Base-by-base conservation (phyloP, 441 rosid genomes). In the Cnidoscolus chayamansa region DNA sequence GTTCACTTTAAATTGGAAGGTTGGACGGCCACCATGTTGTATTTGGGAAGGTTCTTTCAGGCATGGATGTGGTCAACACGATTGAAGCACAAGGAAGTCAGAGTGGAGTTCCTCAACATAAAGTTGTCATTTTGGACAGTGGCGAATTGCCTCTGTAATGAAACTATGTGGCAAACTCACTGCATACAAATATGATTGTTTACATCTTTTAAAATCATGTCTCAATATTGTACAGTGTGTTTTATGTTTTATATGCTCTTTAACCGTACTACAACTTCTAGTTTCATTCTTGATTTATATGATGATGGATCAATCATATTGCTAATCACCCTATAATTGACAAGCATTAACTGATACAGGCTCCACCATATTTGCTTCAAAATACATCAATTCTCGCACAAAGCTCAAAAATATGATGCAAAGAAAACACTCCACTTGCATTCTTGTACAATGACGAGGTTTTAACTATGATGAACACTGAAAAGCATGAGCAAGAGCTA, bases 21-120 rank as follows among this genome's bases (percentile, higher is more conserved):
- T 85, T 94, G 85, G 96, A 92, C 74, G 97, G 97, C 53, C 90
- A 72, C 69, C 94, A 91, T 76, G 98, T 88, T 16, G 97, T 94
- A 71, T 90, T 92, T 58, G 98, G 98, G 30, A 86, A 89, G 81
- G 96, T 92, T 75, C 68, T 90, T 15, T 84, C 89, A 2, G 97
- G 97, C n/a, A 90, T 94, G 98, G 97, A 90, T 71, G 90, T 90
- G 3, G 88, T 94, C 1, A 83, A 83, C 83, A 88, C 88, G 83
- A 65, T 90, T 2, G 98, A 94, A 82, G 92, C 92, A 5, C 91
- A 89, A 80, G 98, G 96, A 43, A 82, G 5, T 40, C 91, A 92
- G 75, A 82, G 76, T 12, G 97, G 95, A 67, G 71, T 79, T 59
- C 97, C 97, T 1, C 88, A 85, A 77, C 82, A 86, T 75, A 84